phyloP scores from a whole-genome alignment of 805 yeast species.

The Spathaspora arborariae region DNA sequence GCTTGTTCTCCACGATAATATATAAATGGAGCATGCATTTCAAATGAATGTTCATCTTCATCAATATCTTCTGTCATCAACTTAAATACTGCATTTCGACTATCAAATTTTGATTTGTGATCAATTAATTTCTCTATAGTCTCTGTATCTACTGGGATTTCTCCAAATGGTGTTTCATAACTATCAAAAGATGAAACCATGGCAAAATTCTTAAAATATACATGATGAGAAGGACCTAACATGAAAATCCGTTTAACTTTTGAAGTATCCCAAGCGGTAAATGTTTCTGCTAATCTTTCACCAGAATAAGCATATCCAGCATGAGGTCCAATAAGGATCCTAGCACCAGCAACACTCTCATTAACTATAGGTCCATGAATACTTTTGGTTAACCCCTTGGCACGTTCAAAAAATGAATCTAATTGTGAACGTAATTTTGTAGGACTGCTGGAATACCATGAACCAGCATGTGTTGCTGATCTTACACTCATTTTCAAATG shows the following conservation, averaged over 20 bases:
- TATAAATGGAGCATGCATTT: constrained; percentile 86
- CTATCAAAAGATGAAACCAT: constrained; percentile 47
- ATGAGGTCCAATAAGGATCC: constrained; percentile 52
- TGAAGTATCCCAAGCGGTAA: constrained; percentile 61
- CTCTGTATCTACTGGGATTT: constrained; percentile 59
- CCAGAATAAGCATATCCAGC: constrained; percentile 93
- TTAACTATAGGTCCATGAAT: constrained; percentile 42
- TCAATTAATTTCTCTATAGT: constrained; percentile 31
- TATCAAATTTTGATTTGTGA: background rate
- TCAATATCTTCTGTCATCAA: constrained; percentile 61
- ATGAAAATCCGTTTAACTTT: constrained; percentile 64
- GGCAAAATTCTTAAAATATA: constrained; percentile 64
- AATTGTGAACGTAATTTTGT: constrained; percentile 47
- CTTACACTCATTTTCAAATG: constrained; percentile 30
- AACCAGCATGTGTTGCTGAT: constrained; percentile 84
- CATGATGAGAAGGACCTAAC: constrained; percentile 92
- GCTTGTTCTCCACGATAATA: constrained; percentile 42
- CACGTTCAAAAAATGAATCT: constrained; percentile 39
- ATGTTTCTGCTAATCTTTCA: constrained; percentile 69
- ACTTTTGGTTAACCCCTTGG: constrained; percentile 10
- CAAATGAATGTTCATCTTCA: constrained; percentile 86
- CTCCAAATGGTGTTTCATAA: constrained; percentile 84
- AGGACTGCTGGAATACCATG: constrained; percentile 70
- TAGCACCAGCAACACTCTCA: constrained; percentile 28
- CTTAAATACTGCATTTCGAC: constrained; percentile 40